Conservation (phyloP, 345 rosid species). For the Linum lewisii region DNA sequence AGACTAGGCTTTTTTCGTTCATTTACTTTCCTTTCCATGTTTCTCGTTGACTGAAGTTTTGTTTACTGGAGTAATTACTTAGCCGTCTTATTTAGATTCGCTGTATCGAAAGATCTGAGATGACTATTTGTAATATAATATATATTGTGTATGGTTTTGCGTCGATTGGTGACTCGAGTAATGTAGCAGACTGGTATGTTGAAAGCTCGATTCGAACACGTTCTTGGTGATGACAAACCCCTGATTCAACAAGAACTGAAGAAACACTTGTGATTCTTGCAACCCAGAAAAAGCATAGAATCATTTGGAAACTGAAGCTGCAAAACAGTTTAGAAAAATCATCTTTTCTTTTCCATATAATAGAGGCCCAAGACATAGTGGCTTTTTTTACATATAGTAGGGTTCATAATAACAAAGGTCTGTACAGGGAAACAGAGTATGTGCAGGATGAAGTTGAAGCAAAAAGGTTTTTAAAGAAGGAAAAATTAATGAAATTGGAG, state of each 20-base stretch:
- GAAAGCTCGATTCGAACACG: too few species aligned
- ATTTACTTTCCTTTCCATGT: not conserved
- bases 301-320: too few species aligned
- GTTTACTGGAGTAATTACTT: not conserved
- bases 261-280: too few species aligned
- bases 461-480: too few species aligned
- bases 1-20: not conserved
- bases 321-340: too few species aligned
- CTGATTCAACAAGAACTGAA: too few species aligned
- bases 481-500: not conserved
- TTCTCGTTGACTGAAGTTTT: not conserved
- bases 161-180: not conserved
- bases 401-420: not conserved
- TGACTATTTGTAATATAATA: not conserved
- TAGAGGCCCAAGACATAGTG: not conserved
- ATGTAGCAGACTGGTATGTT: not conserved
- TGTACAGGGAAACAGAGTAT: not conserved
- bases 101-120: not conserved
- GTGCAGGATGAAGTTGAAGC: not conserved
- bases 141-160: not conserved
- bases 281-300: too few species aligned
- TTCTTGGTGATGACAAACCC: too few species aligned
- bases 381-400: not conserved
- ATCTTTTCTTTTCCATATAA: too few species aligned
- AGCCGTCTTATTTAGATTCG: not conserved